Evolutionary conservation across 768 basidiomycete species (phyloP), one percentile per base, ranked within the genome.

Genomic region (Calvatia gigantea): DNA sequence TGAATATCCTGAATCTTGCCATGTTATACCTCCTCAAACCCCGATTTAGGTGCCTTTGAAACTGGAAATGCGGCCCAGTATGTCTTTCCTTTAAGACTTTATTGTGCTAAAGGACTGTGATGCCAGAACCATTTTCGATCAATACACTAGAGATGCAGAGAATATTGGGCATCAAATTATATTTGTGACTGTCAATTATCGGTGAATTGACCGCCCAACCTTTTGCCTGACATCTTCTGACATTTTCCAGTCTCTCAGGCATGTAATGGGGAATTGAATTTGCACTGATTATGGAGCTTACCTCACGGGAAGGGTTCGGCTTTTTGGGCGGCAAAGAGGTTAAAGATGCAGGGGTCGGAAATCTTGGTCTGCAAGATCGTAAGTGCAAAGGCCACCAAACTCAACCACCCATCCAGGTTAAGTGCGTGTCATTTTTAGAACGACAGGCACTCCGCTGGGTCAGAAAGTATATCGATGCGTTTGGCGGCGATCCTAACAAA

Each of bases 401-500:
- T 39, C n/a, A 41, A 14, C 5, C 9, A 15, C 6, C 9, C 5
- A 12, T 31, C 28, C 46, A 32, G 35, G 11, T 1, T 14, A 12
- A 9, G 19, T 3, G 29, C 21, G 29, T 12, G 35, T 60, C 64
- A n/a, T n/a, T n/a, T n/a, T n/a, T 66, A 85, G 78, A 81, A 64
- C 72, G 79, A 19, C 9, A 66, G 19, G 84, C 80, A 1, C 64
- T 89, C 17, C 67, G 77, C 61, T 89, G 85, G 85, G 75, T 87
- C 0, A 76, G 84, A 51, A 74, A 79, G 60, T 79, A 86, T 63
- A 83, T 87, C 58, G 60, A 59, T n/a, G 69, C 74, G 1, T 89
- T 87, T 55, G 85, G 86, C 2, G 86, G 86, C 11, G 79, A 88
- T 65, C 78, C 80, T 1, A 58, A 59, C 0, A 80, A 77, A 54